Evolutionary conservation across 2,329 filamentous ascomycete genomes (phyloP), one percentile per base, ranked within the genome.

Genomic region (Aspergillus cejpii): DNA sequence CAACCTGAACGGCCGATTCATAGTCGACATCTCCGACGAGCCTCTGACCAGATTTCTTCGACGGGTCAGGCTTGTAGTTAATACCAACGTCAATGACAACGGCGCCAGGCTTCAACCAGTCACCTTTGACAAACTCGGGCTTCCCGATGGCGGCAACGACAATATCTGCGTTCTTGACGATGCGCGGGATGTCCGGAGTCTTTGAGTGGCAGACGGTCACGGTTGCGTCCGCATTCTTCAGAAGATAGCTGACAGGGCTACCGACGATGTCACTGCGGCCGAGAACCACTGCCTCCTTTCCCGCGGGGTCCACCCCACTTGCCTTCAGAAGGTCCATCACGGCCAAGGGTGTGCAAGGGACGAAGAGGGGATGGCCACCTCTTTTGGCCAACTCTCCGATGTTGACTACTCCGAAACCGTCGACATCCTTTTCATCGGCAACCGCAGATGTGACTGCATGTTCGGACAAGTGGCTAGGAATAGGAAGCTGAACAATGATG

Each of bases 51-150:
- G 88, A 94, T 74, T 96, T 96, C 74, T 86, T 95, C 50, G 85
- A 84, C 28, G 81, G 75, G 63, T 98, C 92, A 5, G 87, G 80
- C 45, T 97, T 83, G 74, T 89, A 96, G 74, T 98, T 98, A 54
- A 90, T 98, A 50, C 92, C 92, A 14, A 98, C 92, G 61, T 98
- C 92, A 60, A 98, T 94, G 31, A 98, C 89, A 5, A 98, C 85
- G n/a, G 80, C 88, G 27, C 90, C 92, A 14, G 85, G 82, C 76
- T 97, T 98, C 53, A 98, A 67, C 89, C 90, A 97, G 49, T 94
- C 87, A 53, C 90, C 92, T 71, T 92, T 91, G 62, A 98, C 84
- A 59, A 95, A 94, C 46, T 80, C 79, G 6, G 91, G 77, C 64
- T 87, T 77, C 24, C 92, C 92, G 67, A 98, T 94, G 45, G 92